Conservation (phyloP, 2,329 filamentous ascomycete species). For the Aspergillus sclerotialis region DNA sequence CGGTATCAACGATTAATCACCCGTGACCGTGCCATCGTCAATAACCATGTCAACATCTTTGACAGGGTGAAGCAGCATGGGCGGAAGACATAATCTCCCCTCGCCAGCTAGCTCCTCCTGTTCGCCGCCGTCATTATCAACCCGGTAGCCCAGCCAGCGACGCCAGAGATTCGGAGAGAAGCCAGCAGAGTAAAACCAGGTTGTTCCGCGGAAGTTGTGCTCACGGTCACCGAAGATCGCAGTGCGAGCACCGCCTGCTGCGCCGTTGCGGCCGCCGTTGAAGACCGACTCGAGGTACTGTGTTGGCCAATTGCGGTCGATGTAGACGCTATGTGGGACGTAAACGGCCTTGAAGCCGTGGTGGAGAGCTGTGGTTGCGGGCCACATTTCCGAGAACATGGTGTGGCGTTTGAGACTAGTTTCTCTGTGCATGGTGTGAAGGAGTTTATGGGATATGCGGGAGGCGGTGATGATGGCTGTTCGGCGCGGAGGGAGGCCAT, state of each 20-base stretch:
- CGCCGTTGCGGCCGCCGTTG: slow-evolving; percentile 71
- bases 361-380: slow-evolving; percentile 76
- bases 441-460: slow-evolving; percentile 70
- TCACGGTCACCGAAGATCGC: slow-evolving; percentile 77
- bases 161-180: slow-evolving; percentile 77
- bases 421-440: slow-evolving; percentile 85
- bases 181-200: slow-evolving; percentile 85
- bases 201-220: slow-evolving; percentile 79
- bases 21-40: slow-evolving; percentile 21
- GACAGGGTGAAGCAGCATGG: slow-evolving; percentile 82
- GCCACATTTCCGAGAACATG: slow-evolving; percentile 97
- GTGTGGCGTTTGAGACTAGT: slow-evolving; percentile 78
- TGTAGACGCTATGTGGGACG: slow-evolving; percentile 79
- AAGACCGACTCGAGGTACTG: slow-evolving; percentile 70
- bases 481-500: slow-evolving; percentile 60
- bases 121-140: slow-evolving; percentile 72
- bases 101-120: slow-evolving; percentile 67
- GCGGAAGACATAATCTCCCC: slow-evolving; percentile 83
- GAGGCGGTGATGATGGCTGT: slow-evolving; percentile 84
- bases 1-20: too few species aligned
- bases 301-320: slow-evolving; percentile 79
- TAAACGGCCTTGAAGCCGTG: slow-evolving; percentile 91
- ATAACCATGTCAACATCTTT: slow-evolving; percentile 62
- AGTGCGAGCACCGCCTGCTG: slow-evolving; percentile 64
- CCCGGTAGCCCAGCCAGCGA: slow-evolving; percentile 76